These are phyloP conservation scores for Cordia subcordata DNA, from an alignment of 257 asterid genomes.

Conservation along the genomic window DNA sequence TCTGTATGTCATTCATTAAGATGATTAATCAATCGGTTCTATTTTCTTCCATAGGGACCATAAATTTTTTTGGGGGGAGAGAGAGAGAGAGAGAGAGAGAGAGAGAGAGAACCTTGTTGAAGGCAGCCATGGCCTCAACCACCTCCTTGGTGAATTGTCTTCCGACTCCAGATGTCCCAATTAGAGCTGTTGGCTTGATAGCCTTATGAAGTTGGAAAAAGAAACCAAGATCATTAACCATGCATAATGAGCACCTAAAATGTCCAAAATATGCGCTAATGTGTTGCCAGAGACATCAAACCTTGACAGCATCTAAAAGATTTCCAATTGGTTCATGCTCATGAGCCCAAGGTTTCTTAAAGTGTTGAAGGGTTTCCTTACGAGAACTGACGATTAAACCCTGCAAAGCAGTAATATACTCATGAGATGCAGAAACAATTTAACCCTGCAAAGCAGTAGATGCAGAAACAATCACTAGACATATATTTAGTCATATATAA, in stretches of 20 bases:
- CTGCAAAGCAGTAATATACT: constrained; percentile 31
- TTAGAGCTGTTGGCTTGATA: constrained; percentile 78
- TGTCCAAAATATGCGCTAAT: background rate
- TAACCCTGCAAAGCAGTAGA: constrained; percentile 49
- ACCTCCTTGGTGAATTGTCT: constrained; percentile 77
- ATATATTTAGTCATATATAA: background rate
- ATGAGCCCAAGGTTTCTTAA: constrained; percentile 95
- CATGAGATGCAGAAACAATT: constrained; percentile 1
- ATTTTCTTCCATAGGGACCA: background rate
- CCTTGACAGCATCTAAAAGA: constrained; percentile 91
- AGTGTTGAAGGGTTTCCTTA: constrained; percentile 81
- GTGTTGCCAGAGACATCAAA: constrained; percentile 14
- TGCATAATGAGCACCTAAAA: background rate
- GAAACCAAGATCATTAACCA: constrained; percentile 1
- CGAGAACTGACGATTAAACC: constrained; percentile 79
- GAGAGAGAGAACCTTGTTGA: constrained; percentile 47
- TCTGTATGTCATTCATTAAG: constrained; percentile 38
- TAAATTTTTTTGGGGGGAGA: background rate
- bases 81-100: constrained; percentile 3
- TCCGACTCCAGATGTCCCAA: constrained; percentile 97
- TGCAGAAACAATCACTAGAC: background rate
- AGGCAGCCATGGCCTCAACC: constrained; percentile 77
- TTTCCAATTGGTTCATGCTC: constrained; percentile 61
- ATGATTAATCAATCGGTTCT: constrained; percentile 9
- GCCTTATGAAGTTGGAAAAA: constrained; percentile 37